Percentiles rank a stretch among this genome's conserved stretches.
Conservation (phyloP, 495 filamentous ascomycete genomes). For the Lepidopterella palustris region DNA sequence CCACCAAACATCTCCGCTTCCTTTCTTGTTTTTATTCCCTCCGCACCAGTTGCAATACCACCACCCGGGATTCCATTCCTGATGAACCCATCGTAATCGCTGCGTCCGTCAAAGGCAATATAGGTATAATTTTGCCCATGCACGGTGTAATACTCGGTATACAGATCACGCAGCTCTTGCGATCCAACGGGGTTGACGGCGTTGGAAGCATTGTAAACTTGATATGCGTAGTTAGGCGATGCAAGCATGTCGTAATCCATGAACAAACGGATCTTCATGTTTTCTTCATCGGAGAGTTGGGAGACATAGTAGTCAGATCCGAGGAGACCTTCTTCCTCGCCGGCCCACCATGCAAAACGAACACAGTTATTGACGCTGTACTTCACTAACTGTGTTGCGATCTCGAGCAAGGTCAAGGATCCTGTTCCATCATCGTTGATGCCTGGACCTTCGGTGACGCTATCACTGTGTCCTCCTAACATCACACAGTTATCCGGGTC, state of each 20-base stretch:
- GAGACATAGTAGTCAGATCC: conserved; percentile 57
- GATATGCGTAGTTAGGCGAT: conserved; percentile 63
- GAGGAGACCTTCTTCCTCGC: conserved; percentile 61
- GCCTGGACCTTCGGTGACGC: conserved; percentile 55
- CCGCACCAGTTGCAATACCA: conserved; percentile 66
- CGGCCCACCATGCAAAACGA: conserved; percentile 65
- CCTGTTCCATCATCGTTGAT: conserved; percentile 69
- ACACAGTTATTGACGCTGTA: conserved; percentile 59
- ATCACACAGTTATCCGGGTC: conserved; percentile 60
- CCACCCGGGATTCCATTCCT: conserved; percentile 57
- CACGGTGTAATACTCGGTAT: conserved; percentile 54
- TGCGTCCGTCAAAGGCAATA: conserved; percentile 57
- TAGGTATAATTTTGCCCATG: conserved; percentile 42
- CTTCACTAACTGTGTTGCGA: conserved; percentile 54
- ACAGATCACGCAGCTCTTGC: conserved; percentile 55
- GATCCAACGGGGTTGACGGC: conserved; percentile 56
- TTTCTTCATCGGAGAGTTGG: conserved; percentile 42
- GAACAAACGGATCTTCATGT: conserved; percentile 56
- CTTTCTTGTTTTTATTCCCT: conserved; percentile 55
- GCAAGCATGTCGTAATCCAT: conserved; percentile 80
- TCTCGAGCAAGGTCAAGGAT: conserved; percentile 54
- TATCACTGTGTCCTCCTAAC: conserved; percentile 63
- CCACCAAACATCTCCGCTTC: conserved; percentile 58
- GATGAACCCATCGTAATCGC: conserved; percentile 65
- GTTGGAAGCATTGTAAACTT: conserved; percentile 64